Evolutionary conservation across 305 asterid genomes (phyloP).

Genomic region (Plantago lanceolata): DNA sequence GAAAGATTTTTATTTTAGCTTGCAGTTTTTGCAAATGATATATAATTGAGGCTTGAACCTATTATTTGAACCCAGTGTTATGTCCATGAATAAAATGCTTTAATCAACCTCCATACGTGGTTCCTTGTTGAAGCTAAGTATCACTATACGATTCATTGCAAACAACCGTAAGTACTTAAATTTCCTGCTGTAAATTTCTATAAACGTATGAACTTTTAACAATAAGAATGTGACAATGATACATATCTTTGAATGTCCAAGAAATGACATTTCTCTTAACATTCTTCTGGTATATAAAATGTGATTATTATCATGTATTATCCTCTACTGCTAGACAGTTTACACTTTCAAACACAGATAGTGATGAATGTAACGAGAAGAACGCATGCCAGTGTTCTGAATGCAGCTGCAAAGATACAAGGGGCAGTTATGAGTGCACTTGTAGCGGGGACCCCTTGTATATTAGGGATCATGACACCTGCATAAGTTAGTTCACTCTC

Average conservation of each 20-base stretch:
- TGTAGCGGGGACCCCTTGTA: constrained; percentile 73
- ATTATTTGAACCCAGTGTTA: background rate
- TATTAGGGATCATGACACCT: constrained; percentile 85
- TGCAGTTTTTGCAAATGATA: too few species aligned
- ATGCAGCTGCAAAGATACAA: constrained; percentile 77
- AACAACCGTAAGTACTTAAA: background rate
- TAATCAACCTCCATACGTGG: background rate
- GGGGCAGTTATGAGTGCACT: constrained; percentile 92
- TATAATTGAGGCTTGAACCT: background rate
- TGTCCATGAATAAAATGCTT: background rate
- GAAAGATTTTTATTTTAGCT: too few species aligned
- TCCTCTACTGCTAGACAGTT: background rate
- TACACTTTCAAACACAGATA: constrained; percentile 36
- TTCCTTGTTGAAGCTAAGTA: background rate
- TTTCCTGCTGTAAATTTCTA: background rate
- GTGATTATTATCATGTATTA: background rate
- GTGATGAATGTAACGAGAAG: constrained; percentile 85
- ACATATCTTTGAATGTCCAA: background rate
- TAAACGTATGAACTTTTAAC: background rate
- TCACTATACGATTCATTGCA: background rate
- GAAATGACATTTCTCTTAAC: background rate
- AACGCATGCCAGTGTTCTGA: constrained; percentile 94
- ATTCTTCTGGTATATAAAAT: background rate
- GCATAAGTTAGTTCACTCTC: constrained; percentile 68
- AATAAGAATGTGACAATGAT: background rate